Base-by-base conservation (phyloP, 805 yeast species). In the Myxozyma neglecta region DNA sequence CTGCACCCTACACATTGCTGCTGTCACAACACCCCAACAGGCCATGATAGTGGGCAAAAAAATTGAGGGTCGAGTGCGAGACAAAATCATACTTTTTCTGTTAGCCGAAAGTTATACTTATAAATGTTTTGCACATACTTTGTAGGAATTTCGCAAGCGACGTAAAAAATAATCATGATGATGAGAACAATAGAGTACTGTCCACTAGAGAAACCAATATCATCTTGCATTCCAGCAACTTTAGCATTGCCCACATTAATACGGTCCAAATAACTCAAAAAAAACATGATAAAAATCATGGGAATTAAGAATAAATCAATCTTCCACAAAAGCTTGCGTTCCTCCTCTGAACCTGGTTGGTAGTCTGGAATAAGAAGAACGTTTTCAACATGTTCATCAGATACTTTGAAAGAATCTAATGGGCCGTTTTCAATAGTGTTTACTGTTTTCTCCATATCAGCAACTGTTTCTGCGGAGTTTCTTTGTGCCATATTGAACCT, bases 11-110 rank as follows among this genome's bases (percentile, higher is more conserved):
- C 79, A 84, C 49, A 83, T 76, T 13, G 80, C 79, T 45, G 86
- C 77, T 1, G 91, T 86, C 59, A 87, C 79, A 57, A 85, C 74
- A 1, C 89, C 81, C 92, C 76, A 74, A 24, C 67, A 58, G n/a
- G 72, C 74, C 53, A 73, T 74, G 32, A 70, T 70, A 7, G 74
- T 70, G 20, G 76, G 67, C 6, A 75, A 72, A 43, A 7, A 71
- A 58, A 13, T 76, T 75, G 35, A 50, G 11, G 50, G 58, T 42
- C 64, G 53, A 34, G 60, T 29, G 37, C 44, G 50, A 8, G 56
- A 16, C 32, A 57, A 44, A 11, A 57, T 51, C 60, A 57, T 57
- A 18, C 60, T 57, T 32, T 2, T 20, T 6, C 35, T 10, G 16
- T 50, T 37, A 56, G 18, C n/a, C 68, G 74, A 77, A 29, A 68